Conservation (phyloP, 2,329 filamentous ascomycete genomes). For the Ophiostoma montium region DNA sequence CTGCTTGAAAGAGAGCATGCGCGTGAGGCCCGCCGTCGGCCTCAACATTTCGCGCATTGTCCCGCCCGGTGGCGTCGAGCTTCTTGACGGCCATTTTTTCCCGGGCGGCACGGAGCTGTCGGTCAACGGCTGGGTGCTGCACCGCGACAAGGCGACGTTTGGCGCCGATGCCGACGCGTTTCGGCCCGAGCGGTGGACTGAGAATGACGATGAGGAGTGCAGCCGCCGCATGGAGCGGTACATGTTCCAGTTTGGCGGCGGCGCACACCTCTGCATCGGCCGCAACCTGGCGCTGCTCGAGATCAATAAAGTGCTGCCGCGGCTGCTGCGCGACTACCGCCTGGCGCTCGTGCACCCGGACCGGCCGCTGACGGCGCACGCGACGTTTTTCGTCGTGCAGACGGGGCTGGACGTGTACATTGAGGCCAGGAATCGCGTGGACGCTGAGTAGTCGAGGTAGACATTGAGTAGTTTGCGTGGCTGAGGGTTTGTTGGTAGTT, state of each 20-base stretch:
- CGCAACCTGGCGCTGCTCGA: conserved; percentile 40
- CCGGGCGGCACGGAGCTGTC: conserved; percentile 38
- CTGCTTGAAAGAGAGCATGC: conserved; percentile 41
- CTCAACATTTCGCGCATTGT: conserved; percentile 38
- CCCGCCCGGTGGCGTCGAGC: conserved; percentile 34
- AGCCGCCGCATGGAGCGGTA: conserved; percentile 35
- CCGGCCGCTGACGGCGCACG: conserved; percentile 35
- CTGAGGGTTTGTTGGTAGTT: no score
- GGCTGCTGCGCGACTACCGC: conserved; percentile 38
- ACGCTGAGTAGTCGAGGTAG: no score
- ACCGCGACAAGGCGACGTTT: conserved; percentile 32
- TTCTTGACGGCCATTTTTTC: conserved; percentile 36
- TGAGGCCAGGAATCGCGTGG: no score
- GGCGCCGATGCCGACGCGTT: conserved; percentile 37
- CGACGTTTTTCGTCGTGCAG: conserved; percentile 47
- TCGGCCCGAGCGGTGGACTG: conserved; percentile 40
- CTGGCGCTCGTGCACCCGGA: conserved; percentile 37
- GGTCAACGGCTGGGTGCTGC: conserved; percentile 40
- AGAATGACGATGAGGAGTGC: conserved; percentile 29
- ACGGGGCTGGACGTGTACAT: conserved; percentile 39
- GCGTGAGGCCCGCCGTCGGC: conserved; percentile 39
- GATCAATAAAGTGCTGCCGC: conserved; percentile 44
- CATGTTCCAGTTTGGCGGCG: conserved; percentile 45
- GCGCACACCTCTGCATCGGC: conserved; percentile 40
- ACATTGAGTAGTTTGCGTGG: no score